A percentile compares a stretch with the other conserved stretches of the same genome.
These are phyloP conservation scores for Spizellomyces sp. DNA, from an alignment of 192 early-diverging fungal genomes.

Conservation along the genomic window DNA sequence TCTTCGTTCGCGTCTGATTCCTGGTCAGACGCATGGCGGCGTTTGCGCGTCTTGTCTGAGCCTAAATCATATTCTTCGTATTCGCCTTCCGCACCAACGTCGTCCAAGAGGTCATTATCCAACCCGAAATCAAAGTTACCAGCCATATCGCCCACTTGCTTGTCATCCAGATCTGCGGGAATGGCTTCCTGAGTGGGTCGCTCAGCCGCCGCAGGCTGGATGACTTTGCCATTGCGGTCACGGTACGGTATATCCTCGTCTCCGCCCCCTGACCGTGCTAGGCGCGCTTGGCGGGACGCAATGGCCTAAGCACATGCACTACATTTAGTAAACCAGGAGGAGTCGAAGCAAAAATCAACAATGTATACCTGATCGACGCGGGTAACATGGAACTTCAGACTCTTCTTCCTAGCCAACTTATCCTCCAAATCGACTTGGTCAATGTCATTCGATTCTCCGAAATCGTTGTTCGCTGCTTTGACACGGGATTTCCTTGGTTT, in stretches of 20 bases:
- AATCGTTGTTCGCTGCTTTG: conserved; percentile 50
- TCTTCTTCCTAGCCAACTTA: conserved; percentile 67
- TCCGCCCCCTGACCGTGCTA: conserved; percentile 44
- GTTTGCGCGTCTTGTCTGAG: conserved; percentile 40
- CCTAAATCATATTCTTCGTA: conserved; percentile 42
- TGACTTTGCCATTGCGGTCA: conserved; percentile 44
- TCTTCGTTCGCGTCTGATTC: conserved; percentile 55
- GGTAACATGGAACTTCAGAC: conserved; percentile 60
- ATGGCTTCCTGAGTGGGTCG: not conserved
- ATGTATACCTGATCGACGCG: conserved; percentile 63
- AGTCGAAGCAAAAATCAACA: not conserved
- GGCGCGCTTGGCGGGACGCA: conserved; percentile 19
- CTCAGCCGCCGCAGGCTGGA: conserved; percentile 11
- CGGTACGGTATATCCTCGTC: conserved; percentile 85
- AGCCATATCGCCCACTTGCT: not conserved
- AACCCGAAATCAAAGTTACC: conserved; percentile 14
- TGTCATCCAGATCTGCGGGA: conserved; percentile 2
- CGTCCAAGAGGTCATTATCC: conserved; percentile 12
- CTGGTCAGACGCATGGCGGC: conserved; percentile 57
- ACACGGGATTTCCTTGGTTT: conserved; percentile 32
- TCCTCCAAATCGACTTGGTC: conserved; percentile 80
- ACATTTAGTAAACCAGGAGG: not conserved
- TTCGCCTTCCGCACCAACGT: conserved; percentile 26
- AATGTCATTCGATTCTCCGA: conserved; percentile 76
- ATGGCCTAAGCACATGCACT: conserved; percentile 9